Evolutionary conservation across 2,329 filamentous ascomycete species (phyloP), one percentile per base, ranked within the genome.

Genomic region (Aspergillus clavatus): DNA sequence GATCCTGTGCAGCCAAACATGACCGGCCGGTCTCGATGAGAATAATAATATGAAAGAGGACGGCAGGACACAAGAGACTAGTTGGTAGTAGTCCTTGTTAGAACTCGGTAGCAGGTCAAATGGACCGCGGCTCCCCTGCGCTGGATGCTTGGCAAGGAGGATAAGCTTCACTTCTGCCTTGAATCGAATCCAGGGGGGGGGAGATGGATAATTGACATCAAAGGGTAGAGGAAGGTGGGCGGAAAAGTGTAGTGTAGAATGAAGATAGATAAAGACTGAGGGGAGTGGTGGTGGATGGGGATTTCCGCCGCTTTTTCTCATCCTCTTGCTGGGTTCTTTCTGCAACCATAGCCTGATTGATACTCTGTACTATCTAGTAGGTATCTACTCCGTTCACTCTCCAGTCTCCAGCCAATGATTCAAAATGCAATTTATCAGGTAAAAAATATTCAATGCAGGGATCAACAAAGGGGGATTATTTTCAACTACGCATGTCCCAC

Each of bases 401-500:
- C n/a, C n/a, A n/a, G n/a, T n/a, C n/a, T n/a, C n/a, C n/a, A n/a
- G n/a, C n/a, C n/a, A n/a, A n/a, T n/a, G n/a, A n/a, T n/a, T n/a
- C n/a, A n/a, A n/a, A n/a, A n/a, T n/a, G n/a, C n/a, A n/a, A n/a
- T n/a, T n/a, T n/a, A n/a, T n/a, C n/a, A n/a, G n/a, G n/a, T n/a
- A n/a, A 24, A 24, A 24, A 24, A 24, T 24, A 24, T 24, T 22
- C 36, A 28, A 51, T 44, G 48, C 48, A 56, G 48, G 53, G 54
- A 56, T 55, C 51, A 46, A 47, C 39, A 56, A 51, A 51, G 48
- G 48, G 40, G 45, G 39, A 21, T 11, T 41, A 22, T 23, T 40
- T 40, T 36, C 45, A 41, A 46, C 48, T 48, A 54, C 48, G 11
- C 1, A 35, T 21, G 31, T 35, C 31, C 31, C 31, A 35, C 31